Percentiles rank a stretch among this genome's conserved stretches.
Conservation (phyloP, 208 protist genomes). For the Crithidia fasciculata region DNA sequence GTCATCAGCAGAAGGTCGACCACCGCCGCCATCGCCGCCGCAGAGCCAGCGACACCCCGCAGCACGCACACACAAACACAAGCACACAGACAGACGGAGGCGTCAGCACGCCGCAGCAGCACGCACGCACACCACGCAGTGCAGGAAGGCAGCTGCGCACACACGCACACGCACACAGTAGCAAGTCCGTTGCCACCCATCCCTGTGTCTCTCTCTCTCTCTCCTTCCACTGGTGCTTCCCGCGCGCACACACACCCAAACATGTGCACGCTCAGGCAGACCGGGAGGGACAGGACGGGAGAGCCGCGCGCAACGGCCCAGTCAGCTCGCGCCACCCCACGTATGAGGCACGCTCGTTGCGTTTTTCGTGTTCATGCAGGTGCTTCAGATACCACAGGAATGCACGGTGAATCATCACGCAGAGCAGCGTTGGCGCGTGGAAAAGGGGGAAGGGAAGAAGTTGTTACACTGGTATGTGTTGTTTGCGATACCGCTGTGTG, state of each 20-base stretch:
- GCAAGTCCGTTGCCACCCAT: too few relatives aligned
- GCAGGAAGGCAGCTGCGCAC: conserved; percentile 2
- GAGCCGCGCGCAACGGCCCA: neutral
- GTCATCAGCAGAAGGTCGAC: conserved; percentile 31
- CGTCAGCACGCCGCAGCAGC: too few relatives aligned
- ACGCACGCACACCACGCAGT: conserved; percentile 1
- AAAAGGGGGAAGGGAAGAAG: too few relatives aligned
- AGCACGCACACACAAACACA: neutral
- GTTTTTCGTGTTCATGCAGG: conserved; percentile 49
- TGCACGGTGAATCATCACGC: conserved; percentile 47
- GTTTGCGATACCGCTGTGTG: neutral
- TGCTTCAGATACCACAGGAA: conserved; percentile 86
- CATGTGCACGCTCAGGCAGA: neutral
- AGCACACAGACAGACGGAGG: too few relatives aligned
- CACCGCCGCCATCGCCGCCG: too few relatives aligned
- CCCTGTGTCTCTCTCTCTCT: too few relatives aligned
- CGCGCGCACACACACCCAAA: conserved; percentile 6
- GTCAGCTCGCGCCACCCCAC: conserved; percentile 26
- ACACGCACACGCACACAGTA: neutral
- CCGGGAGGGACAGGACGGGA: neutral
- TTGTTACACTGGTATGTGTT: too few relatives aligned
- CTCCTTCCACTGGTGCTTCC: too few relatives aligned
- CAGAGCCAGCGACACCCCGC: neutral
- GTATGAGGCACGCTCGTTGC: conserved; percentile 46
- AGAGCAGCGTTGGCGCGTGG: neutral